Base-by-base conservation (phyloP, 192 early-diverging fungal species). In the Backusella westeae region DNA sequence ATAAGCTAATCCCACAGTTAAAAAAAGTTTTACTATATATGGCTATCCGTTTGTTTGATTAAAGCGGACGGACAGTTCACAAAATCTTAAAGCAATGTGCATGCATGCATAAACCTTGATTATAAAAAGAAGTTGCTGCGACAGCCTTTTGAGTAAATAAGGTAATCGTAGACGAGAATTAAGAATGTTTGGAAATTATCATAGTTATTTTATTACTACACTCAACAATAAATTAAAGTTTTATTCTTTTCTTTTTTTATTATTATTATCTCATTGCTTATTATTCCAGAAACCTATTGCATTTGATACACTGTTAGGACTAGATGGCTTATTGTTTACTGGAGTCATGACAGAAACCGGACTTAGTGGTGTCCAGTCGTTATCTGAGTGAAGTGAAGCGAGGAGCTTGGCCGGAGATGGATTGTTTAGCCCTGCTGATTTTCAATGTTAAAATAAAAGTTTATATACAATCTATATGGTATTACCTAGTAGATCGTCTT, bases 201-300 rank as follows among this genome's bases (percentile, higher is more conserved):
- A 10, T 12, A 26, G 10, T n/a, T 29, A 29, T 63, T 63, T 63
- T 69, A 69, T 69, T 23, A 39, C 21, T 39, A 10, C 38, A 39
- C 32, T 32, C 2, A 69, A 69, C 19, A 69, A 69, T 69, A 38
- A 35, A 41, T 38, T 49, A 44, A 23, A 12, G 2, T 32, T 66
- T 32, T 32, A 26, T 71, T 29, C 46, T 49, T 49, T 44, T 71
- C 2, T 44, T 21, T 49, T 44, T 15, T 44, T 15, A 15, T 35
- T 3, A 4, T 35, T 19, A 68, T 68, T 5, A 1, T 68, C 17
- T 36, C 67, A 46, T 32, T 75, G 65, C 26, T 67, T 75, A 19
- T 75, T 75, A 42, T 75, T 75, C 74, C 74, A 75, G 41, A 75
- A 75, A 17, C 74, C 74, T 35, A 75, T 66, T 42, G 39, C 66